A percentile compares a stretch with the other conserved stretches of the same genome.
These are phyloP conservation scores for Lipomyces japonicus DNA, from an alignment of 805 yeast genomes.

Conservation along the genomic window DNA sequence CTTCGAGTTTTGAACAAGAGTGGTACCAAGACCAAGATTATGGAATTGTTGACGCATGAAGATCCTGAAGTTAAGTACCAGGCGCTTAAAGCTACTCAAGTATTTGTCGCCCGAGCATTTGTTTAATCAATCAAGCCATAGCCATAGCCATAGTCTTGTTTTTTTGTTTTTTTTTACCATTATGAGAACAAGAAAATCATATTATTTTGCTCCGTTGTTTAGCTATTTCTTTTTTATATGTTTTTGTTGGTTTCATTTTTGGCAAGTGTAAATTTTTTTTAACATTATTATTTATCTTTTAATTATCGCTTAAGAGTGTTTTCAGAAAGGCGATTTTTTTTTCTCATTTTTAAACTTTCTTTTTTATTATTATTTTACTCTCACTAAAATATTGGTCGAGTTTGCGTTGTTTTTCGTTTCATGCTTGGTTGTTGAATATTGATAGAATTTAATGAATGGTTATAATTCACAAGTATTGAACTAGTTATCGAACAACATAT, in stretches of 20 bases:
- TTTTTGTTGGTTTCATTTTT: no score
- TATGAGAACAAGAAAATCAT: neutral
- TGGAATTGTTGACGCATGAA: constrained; percentile 75
- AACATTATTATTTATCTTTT: no score
- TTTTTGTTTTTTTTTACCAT: neutral
- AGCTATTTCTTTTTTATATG: no score
- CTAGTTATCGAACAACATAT: no score
- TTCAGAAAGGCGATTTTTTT: neutral
- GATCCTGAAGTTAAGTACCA: constrained; percentile 89
- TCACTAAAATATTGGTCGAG: neutral
- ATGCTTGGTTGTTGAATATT: neutral
- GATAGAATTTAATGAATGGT: no score
- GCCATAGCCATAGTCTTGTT: neutral
- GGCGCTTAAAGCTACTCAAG: constrained; percentile 93
- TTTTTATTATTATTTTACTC: neutral
- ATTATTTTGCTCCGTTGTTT: no score
- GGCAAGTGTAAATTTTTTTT: no score
- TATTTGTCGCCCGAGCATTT: constrained; percentile 79
- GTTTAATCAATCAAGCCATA: constrained; percentile 7
- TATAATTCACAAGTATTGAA: no score
- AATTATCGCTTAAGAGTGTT: no score
- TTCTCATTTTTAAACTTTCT: neutral
- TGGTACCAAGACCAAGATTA: constrained; percentile 72
- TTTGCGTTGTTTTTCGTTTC: neutral
- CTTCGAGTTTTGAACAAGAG: constrained; percentile 49